Conservation (phyloP, 139 green algal genomes). For the Tetraselmis chui region DNA sequence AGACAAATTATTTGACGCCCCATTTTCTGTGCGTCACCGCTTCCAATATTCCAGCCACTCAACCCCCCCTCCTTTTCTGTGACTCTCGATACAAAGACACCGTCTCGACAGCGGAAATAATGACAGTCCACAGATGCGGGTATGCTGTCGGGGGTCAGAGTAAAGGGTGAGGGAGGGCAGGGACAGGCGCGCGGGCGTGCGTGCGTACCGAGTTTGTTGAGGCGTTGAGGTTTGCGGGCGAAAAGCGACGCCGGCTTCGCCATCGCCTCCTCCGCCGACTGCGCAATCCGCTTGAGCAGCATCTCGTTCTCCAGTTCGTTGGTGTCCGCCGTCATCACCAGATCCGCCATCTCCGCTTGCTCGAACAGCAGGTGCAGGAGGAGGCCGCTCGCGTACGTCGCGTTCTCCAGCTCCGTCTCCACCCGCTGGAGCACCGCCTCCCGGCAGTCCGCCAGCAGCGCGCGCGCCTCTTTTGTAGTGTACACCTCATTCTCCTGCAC, state of each 20-base stretch:
- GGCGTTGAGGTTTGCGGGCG: constrained; percentile 5
- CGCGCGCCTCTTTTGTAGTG: constrained; percentile 27
- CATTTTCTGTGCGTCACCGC: too few species aligned
- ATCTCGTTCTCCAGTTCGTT: constrained; percentile 38
- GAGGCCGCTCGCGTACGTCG: constrained; percentile 34
- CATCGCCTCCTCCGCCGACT: constrained; percentile 22
- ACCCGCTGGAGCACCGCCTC: constrained; percentile 16
- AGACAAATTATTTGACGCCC: too few species aligned
- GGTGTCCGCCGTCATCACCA: constrained; percentile 29
- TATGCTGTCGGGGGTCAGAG: too few species aligned
- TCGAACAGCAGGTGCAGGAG: constrained; percentile 37
- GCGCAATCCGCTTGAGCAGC: constrained; percentile 32
- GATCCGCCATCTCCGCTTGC: constrained; percentile 27
- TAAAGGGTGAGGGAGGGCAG: too few species aligned
- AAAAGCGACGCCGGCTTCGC: constrained; percentile 30
- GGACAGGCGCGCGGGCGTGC: too few species aligned
- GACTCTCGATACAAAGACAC: too few species aligned
- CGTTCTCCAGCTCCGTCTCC: constrained; percentile 41
- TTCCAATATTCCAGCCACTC: too few species aligned
- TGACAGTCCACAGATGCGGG: too few species aligned
- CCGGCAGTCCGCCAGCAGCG: constrained; percentile 22
- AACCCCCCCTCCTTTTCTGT: too few species aligned
- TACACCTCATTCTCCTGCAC: constrained; percentile 37
- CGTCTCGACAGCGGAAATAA: too few species aligned
- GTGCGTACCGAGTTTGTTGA: background rate